Evolutionary conservation across 148 eudicot species (phyloP).

Genomic region (Vaccinium myrtillus): DNA sequence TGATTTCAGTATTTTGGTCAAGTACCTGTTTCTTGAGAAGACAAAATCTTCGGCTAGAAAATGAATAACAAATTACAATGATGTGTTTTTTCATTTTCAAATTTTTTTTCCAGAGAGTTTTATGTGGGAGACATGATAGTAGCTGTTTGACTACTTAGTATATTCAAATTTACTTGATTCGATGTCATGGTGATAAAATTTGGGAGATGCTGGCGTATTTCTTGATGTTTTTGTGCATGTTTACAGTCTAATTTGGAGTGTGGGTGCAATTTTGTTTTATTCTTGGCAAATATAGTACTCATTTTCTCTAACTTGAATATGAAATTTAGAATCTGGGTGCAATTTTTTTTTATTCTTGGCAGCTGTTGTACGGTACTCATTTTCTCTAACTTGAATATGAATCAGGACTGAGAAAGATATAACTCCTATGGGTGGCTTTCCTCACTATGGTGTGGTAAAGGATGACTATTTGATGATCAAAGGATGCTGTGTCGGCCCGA

Average conservation of each 20-base stretch:
- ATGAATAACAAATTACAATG: neutral
- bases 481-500: slow-evolving; percentile 81
- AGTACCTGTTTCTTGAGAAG: neutral
- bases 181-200: neutral
- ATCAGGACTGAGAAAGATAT: slow-evolving; percentile 86
- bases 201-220: neutral
- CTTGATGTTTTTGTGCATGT: neutral
- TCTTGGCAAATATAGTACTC: neutral
- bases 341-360: neutral
- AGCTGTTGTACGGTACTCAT: neutral
- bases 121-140: neutral
- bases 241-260: neutral
- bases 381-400: neutral
- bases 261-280: neutral
- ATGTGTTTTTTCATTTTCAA: neutral
- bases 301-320: neutral
- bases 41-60: neutral
- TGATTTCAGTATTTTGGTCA: neutral
- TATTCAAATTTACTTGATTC: neutral
- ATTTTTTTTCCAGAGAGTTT: neutral
- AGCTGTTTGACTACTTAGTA: neutral
- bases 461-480: slow-evolving; percentile 83
- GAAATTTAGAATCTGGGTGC: neutral
- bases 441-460: slow-evolving; percentile 87
- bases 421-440: slow-evolving; percentile 96